phyloP scores from a whole-genome alignment of 2,329 filamentous ascomycete species.

The Hymenoscyphus occultus region DNA sequence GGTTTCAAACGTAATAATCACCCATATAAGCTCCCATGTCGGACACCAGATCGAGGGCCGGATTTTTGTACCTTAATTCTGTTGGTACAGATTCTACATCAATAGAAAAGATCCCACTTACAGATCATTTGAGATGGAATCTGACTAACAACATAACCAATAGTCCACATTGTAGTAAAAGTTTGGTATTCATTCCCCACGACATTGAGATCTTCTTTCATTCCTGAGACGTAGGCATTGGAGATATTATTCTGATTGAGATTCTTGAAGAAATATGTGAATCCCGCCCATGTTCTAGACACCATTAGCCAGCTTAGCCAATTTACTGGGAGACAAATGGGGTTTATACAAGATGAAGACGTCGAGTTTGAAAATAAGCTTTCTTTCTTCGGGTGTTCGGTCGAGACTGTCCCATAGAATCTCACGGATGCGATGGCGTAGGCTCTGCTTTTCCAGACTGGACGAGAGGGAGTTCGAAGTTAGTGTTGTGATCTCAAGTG shows the following conservation, averaged over 20 bases:
- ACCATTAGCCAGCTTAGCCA: slow-evolving; percentile 4
- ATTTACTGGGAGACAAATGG: background rate
- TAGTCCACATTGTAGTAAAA: slow-evolving; percentile 43
- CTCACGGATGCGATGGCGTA: slow-evolving; percentile 23
- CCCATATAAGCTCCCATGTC: slow-evolving; percentile 51
- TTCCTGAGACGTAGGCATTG: slow-evolving; percentile 43
- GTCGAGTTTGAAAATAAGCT: slow-evolving; percentile 54
- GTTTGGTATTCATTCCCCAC: slow-evolving; percentile 43
- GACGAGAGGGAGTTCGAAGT: slow-evolving; percentile 6
- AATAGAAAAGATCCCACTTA: background rate
- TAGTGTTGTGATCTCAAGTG: slow-evolving; percentile 5
- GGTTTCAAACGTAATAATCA: slow-evolving; percentile 54
- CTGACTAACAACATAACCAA: slow-evolving; percentile 54
- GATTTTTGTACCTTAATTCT: slow-evolving; percentile 41
- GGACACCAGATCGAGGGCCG: slow-evolving; percentile 59
- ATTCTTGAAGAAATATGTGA: slow-evolving; percentile 33
- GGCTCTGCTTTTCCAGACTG: slow-evolving; percentile 15
- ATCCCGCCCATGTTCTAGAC: slow-evolving; percentile 30
- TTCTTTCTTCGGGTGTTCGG: slow-evolving; percentile 49
- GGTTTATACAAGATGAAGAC: slow-evolving; percentile 46
- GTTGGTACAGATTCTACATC: background rate
- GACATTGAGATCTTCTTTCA: slow-evolving; percentile 48
- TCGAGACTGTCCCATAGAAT: slow-evolving; percentile 46
- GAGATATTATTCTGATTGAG: slow-evolving; percentile 27
- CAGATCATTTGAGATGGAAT: slow-evolving; percentile 47